Base-by-base conservation (phyloP, 2,329 filamentous ascomycete species). In the Stemphylium lycopersici region DNA sequence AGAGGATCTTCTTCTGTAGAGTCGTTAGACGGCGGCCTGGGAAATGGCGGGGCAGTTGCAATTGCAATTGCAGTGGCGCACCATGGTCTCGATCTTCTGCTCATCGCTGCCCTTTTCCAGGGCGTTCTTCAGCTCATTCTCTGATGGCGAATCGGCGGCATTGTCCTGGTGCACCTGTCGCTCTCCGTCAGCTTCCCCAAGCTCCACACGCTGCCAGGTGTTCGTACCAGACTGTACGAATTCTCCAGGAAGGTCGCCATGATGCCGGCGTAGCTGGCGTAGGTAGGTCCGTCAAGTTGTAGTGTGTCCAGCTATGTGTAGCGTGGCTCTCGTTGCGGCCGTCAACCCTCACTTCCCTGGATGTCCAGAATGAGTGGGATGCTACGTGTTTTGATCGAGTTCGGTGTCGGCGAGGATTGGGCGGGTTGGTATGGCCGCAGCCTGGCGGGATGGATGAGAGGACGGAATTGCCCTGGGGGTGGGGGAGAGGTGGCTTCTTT, bases 221-320 rank as follows among this genome's bases (percentile, higher is more conserved):
- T 58, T 65, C 59, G 49, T 71, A 75, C 91, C 80, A 99, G 81
- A 79, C 91, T 97, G 84, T 98, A 99, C 64, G 95, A 86, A 77
- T 90, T 90, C 76, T 99, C 95, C 61, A 98, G 85, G 77, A 96
- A 98, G 67, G 90, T 89, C 80, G 93, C 89, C 93, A 98, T 99
- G 79, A 67, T 89, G 84, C 74, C 59, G 47, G 59, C 29, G 16
- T 55, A 50, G 51, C 29, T 36, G 31, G 34, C 53, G 18, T 46
- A 15, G 31, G 45, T 52, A 32, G 46, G 55, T 32, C 32, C 42
- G 44, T 38, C 37, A 51, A 39, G 39, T 2, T 49, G 26, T 40
- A 34, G 46, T 50, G 31, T 56, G 20, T 60, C 56, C 47, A 36
- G 57, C 59, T 58, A 58, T 67, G 66, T 11, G 63, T 68, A 56